phyloP scores from a whole-genome alignment of 108 stramenopile species.

The Nitzschia sp. region DNA sequence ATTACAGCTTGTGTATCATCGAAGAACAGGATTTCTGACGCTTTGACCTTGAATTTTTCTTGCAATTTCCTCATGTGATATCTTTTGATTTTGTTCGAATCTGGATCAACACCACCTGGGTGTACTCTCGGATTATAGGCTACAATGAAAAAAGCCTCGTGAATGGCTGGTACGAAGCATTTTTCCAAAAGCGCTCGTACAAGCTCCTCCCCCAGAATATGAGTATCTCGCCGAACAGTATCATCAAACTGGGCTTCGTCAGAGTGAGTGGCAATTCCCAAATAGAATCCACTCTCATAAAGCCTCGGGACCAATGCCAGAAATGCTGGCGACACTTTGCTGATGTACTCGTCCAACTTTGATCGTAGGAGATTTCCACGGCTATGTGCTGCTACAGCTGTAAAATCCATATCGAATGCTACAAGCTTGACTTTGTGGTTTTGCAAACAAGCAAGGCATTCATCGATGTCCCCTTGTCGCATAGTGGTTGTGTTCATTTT shows the following conservation, averaged over 20 bases:
- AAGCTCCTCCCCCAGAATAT: slow-evolving; percentile 32
- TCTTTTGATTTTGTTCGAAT: slow-evolving; percentile 19
- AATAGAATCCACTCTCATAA: slow-evolving; percentile 8
- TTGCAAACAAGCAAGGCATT: slow-evolving; percentile 4
- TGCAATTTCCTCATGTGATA: slow-evolving; percentile 26
- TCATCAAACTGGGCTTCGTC: slow-evolving; percentile 34
- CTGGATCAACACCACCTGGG: not conserved
- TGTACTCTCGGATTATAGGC: slow-evolving; percentile 35
- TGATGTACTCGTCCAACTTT: slow-evolving; percentile 12
- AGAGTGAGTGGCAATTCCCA: slow-evolving; percentile 38
- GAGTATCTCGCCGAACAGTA: slow-evolving; percentile 22
- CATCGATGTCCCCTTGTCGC: not conserved
- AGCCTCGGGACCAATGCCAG: slow-evolving; percentile 24
- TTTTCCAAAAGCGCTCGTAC: slow-evolving; percentile 9
- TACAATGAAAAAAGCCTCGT: slow-evolving; percentile 20
- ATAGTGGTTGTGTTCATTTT: no score
- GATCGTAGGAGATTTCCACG: slow-evolving; percentile 24
- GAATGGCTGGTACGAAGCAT: slow-evolving; percentile 5
- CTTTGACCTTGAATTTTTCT: slow-evolving; percentile 15
- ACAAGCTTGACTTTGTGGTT: slow-evolving; percentile 20
- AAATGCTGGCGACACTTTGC: slow-evolving; percentile 24
- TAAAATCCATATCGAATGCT: slow-evolving; percentile 40
- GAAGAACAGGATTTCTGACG: slow-evolving; percentile 23
- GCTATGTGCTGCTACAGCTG: slow-evolving; percentile 29
- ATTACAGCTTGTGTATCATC: slow-evolving; percentile 23